Evolutionary conservation across 495 filamentous ascomycete genomes (phyloP), one percentile per base, ranked within the genome.

Genomic region (Talaromyces stipitatus): DNA sequence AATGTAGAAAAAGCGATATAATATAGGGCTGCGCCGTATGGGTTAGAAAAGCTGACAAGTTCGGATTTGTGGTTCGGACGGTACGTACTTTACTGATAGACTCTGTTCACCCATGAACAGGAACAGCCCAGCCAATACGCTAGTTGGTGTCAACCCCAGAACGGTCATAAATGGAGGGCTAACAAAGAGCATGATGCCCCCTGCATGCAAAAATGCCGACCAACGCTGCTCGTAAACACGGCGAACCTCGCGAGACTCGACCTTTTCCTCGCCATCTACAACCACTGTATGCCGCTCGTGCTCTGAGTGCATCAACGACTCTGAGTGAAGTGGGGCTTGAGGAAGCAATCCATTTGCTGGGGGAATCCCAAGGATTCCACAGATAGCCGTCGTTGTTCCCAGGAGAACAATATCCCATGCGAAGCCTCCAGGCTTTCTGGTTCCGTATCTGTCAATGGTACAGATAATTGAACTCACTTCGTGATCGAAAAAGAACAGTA

Each of bases 391-490:
- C 1, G 85, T 88, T 6, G 76, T 80, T n/a, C 86, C 86, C 0
- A 88, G 78, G 4, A 89, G 71, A 6, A 81, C 71, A 14, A 87
- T 82, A 58, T 87, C 85, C 85, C 85, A 88, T 2, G 85, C 84
- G 58, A 85, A 87, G 0, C 86, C 85, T 3, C 82, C 80, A 1
- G 84, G 85, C 58, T 88, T 88, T 41, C 70, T 72, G 2, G 82
- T 82, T 4, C 85, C 85, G 63, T 88, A 87, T 16, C 83, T 79
- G 18, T 82, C 77, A 54, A 86, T 78, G 0, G 85, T 89, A 62
- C 85, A 87, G 50, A 87, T 88, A 55, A 89, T 88, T n/a, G 83
- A 87, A 62, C 82, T 86, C 23, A 88, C 83, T 61, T 89, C 85
- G 54, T 88, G 86, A 56, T 89, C 85, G 61, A 88, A 89, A 70